A percentile compares a stretch with the other conserved stretches of the same genome.
Conservation (phyloP, 1,284 basidiomycete genomes). For the Pisolithus thermaeus region DNA sequence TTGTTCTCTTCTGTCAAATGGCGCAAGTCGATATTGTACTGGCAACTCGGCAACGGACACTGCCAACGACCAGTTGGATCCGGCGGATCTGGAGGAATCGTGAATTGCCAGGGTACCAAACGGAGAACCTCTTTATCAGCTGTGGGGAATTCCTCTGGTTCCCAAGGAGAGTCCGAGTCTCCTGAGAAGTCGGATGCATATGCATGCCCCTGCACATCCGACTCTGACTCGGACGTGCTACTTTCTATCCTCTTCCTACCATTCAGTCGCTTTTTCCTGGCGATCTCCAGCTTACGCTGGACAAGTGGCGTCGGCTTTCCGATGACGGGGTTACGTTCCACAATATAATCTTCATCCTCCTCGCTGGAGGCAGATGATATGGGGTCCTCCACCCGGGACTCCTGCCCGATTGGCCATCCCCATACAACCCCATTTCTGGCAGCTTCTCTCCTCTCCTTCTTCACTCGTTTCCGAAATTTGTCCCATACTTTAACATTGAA, state of each 20-base stretch:
- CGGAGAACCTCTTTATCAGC: constrained; percentile 7
- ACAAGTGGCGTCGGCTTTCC: constrained; percentile 20
- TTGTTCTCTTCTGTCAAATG: constrained; percentile 17
- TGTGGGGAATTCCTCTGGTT: constrained; percentile 25
- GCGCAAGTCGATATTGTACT: constrained; percentile 20
- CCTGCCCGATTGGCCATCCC: constrained; percentile 22
- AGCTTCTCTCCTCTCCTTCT: constrained; percentile 27
- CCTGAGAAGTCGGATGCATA: constrained; percentile 52
- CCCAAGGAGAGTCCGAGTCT: constrained; percentile 35
- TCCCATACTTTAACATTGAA: constrained; percentile 42
- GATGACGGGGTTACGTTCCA: constrained; percentile 21
- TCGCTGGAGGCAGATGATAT: constrained; percentile 8
- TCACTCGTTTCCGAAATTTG: constrained; percentile 33
- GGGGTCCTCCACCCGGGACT: constrained; percentile 1
- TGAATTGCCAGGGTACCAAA: constrained; percentile 26
- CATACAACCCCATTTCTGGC: constrained; percentile 17
- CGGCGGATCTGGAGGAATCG: constrained; percentile 28
- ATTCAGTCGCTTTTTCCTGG: constrained; percentile 19
- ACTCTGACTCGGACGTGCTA: constrained; percentile 18
- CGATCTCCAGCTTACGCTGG: constrained; percentile 20
- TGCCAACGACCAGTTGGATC: constrained; percentile 29
- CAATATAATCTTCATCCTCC: constrained; percentile 9
- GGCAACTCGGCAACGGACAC: constrained; percentile 21
- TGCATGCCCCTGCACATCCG: constrained; percentile 23
- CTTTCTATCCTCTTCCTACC: constrained; percentile 7